Percentiles rank a stretch among this genome's conserved stretches.
Conservation (phyloP, 2,329 filamentous ascomycete species). For the Sporothrix pallida region DNA sequence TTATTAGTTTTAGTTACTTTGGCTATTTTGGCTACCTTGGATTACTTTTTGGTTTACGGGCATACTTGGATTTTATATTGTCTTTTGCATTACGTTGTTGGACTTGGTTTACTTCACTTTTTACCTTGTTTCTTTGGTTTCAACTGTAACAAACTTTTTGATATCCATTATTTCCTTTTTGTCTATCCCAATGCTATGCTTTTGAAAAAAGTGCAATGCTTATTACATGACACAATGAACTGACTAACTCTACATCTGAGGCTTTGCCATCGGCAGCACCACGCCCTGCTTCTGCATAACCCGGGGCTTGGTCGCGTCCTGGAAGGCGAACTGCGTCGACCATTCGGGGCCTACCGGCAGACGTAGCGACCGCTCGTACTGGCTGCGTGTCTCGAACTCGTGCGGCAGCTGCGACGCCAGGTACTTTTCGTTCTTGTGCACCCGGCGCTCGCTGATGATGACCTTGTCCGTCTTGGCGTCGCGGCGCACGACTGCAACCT, state of each 20-base stretch:
- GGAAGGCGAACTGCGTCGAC: conserved; percentile 95
- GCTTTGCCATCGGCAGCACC: conserved; percentile 85
- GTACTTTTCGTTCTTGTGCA: conserved; percentile 92
- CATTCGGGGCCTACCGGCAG: conserved; percentile 92
- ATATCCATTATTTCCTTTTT: conserved; percentile 25
- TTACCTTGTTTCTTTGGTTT: not conserved
- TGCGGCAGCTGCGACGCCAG: conserved; percentile 83
- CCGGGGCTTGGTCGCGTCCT: conserved; percentile 85
- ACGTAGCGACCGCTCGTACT: conserved; percentile 88
- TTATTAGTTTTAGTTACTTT: conserved; percentile 20
- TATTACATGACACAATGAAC: not conserved
- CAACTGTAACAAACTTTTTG: conserved; percentile 22
- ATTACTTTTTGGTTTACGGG: not conserved
- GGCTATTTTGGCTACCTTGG: not conserved
- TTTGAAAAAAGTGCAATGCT: not conserved
- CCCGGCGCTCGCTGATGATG: conserved; percentile 88
- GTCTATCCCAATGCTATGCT: conserved; percentile 25
- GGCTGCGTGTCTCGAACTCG: conserved; percentile 82
- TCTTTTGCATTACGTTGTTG: conserved; percentile 17
- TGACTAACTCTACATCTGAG: conserved; percentile 47
- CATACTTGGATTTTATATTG: not conserved
- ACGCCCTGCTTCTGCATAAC: conserved; percentile 90
- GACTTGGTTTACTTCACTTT: not conserved
- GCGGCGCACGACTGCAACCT: conserved; percentile 77
- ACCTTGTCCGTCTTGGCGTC: conserved; percentile 83